Evolutionary conservation across 2,329 filamentous ascomycete species (phyloP).

Genomic region (Mycogone perniciosa): DNA sequence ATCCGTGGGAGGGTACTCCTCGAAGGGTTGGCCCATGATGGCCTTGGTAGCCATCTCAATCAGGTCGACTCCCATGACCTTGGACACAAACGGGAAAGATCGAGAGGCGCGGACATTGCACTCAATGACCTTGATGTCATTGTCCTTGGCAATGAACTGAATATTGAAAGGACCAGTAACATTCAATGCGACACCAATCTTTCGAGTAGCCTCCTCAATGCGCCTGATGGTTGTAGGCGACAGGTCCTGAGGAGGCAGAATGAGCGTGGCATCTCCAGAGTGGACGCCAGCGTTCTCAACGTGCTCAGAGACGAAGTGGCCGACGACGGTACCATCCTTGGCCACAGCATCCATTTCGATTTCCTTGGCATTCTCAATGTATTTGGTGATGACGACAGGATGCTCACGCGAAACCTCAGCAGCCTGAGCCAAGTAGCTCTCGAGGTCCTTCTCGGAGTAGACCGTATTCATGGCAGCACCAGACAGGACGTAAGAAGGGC

Average conservation of each 20-base stretch:
- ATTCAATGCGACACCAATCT: conserved; percentile 90
- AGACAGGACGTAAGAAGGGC: conserved; percentile 93
- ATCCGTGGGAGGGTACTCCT: conserved; percentile 71
- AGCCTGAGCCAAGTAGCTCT: conserved; percentile 82
- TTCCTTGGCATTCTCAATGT: conserved; percentile 98
- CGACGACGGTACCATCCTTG: conserved; percentile 78
- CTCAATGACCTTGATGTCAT: conserved; percentile 99
- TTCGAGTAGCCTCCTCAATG: conserved; percentile 90
- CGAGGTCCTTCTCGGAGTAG: conserved; percentile 89
- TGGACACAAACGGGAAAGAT: conserved; percentile 97
- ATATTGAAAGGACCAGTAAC: conserved; percentile 98
- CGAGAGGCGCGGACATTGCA: conserved; percentile 95
- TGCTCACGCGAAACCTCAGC: conserved; percentile 90
- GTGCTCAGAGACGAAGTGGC: conserved; percentile 97
- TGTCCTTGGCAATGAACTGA: conserved; percentile 98
- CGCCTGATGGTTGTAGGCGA: conserved; percentile 80
- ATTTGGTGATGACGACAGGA: conserved; percentile 98
- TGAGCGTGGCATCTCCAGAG: conserved; percentile 93
- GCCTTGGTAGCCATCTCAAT: conserved; percentile 99
- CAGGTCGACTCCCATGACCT: conserved; percentile 95
- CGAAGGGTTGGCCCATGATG: conserved; percentile 78
- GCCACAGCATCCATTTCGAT: conserved; percentile 99
- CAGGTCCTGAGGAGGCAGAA: conserved; percentile 89
- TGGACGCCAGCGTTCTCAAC: conserved; percentile 98
- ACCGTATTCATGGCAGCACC: conserved; percentile 99